Evolutionary conservation across 2,329 filamentous ascomycete genomes (phyloP).

Genomic region (Paramyrothecium roridum): DNA sequence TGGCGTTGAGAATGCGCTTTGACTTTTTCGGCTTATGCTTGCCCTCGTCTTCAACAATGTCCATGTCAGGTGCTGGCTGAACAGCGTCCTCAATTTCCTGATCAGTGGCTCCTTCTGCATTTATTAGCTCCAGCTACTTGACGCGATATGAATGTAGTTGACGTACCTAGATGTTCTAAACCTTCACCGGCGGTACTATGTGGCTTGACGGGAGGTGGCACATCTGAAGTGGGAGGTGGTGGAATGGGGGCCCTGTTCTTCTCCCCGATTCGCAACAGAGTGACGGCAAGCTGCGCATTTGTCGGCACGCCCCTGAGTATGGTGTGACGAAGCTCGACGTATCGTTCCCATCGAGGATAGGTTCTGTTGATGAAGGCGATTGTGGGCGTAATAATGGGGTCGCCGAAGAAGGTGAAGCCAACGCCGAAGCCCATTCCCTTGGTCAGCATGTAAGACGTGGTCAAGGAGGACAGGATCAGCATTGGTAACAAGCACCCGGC

Average conservation of each 20-base stretch:
- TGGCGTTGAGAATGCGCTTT: slow-evolving; percentile 53
- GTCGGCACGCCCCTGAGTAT: slow-evolving; percentile 80
- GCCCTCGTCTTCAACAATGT: slow-evolving; percentile 30
- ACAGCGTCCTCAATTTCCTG: slow-evolving; percentile 66
- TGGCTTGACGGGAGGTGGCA: slow-evolving; percentile 32
- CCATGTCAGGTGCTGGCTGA: slow-evolving; percentile 36
- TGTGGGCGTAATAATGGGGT: slow-evolving; percentile 64
- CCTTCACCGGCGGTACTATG: slow-evolving; percentile 42
- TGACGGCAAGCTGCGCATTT: slow-evolving; percentile 80
- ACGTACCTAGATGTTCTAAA: slow-evolving; percentile 30
- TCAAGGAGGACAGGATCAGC: slow-evolving; percentile 49
- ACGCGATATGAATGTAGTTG: not conserved
- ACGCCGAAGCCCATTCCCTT: slow-evolving; percentile 64
- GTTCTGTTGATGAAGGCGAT: slow-evolving; percentile 57
- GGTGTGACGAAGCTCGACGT: slow-evolving; percentile 71
- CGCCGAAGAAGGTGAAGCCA: slow-evolving; percentile 79
- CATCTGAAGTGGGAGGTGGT: slow-evolving; percentile 40
- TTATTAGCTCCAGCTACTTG: slow-evolving; percentile 10
- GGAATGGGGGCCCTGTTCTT: slow-evolving; percentile 76
- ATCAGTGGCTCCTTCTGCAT: slow-evolving; percentile 44
- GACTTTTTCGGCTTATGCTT: slow-evolving; percentile 43
- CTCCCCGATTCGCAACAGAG: slow-evolving; percentile 77
- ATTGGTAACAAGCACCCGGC: slow-evolving; percentile 50
- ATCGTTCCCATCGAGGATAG: slow-evolving; percentile 71
- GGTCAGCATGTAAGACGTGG: slow-evolving; percentile 55